Percentiles rank a stretch among this genome's conserved stretches.
These are phyloP conservation scores for Ananas comosus DNA, from an alignment of 176 grass and related monocot species.

Conservation along the genomic window DNA sequence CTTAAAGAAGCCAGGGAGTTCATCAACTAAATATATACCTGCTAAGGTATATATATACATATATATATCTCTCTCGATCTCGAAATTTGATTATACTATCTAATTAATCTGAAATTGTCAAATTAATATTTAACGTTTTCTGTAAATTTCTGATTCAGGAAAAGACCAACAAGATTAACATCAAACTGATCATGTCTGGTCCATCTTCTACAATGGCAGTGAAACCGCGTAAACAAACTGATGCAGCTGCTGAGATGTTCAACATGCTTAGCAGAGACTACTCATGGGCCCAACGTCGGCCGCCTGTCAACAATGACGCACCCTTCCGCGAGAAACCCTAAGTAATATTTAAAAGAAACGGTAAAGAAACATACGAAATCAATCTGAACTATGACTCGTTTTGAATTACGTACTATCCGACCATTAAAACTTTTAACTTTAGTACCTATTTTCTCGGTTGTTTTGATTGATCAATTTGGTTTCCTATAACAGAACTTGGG, in stretches of 20 bases:
- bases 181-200: constrained; percentile 2
- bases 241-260: constrained; percentile 24
- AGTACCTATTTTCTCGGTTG: too few relatives aligned
- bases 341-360: neutral
- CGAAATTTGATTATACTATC: neutral
- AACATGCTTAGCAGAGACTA: constrained; percentile 55
- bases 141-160: constrained; percentile 1
- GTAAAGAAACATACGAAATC: too few relatives aligned
- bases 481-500: too few relatives aligned
- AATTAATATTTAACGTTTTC: neutral
- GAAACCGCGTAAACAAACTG: constrained; percentile 5
- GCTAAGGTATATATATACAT: constrained; percentile 11
- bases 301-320: constrained; percentile 46
- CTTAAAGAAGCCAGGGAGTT: constrained; percentile 11
- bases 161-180: neutral
- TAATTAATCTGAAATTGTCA: neutral
- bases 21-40: constrained; percentile 7
- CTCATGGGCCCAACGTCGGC: constrained; percentile 14
- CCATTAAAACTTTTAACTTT: too few relatives aligned
- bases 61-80: too few relatives aligned
- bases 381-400: too few relatives aligned
- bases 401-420: too few relatives aligned
- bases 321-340: constrained; percentile 25
- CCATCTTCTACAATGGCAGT: neutral
- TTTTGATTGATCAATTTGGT: too few relatives aligned